A percentile compares a stretch with the other conserved stretches of the same genome.
phyloP scores from a whole-genome alignment of 805 yeast species.

The Aciculoconidium aculeatum region DNA sequence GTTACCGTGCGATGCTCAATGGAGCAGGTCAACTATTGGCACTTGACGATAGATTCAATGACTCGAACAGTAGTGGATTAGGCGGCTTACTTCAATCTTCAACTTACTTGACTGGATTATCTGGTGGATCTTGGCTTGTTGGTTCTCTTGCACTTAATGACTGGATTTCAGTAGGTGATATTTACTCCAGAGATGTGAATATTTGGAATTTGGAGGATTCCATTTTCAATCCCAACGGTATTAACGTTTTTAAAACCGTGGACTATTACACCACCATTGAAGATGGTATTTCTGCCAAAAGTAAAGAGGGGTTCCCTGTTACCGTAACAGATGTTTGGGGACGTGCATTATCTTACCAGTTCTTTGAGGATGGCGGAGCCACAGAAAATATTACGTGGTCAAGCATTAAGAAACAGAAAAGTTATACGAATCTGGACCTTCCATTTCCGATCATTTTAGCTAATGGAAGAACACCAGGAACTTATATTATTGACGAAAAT shows the following conservation, averaged over 20 bases:
- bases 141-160: constrained; percentile 40
- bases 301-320: constrained; percentile 29
- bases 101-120: constrained; percentile 24
- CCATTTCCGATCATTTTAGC: constrained; percentile 37
- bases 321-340: constrained; percentile 40
- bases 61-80: constrained; percentile 22
- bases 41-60: constrained; percentile 10
- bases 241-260: constrained; percentile 46
- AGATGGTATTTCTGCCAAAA: constrained; percentile 20
- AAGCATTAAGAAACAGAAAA: constrained; percentile 15
- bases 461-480: constrained; percentile 62
- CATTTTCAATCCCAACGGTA: constrained; percentile 59
- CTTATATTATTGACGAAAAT: constrained; percentile 50
- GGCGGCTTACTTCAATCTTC: constrained; percentile 29
- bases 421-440: constrained; percentile 25
- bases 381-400: constrained; percentile 22
- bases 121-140: constrained; percentile 54
- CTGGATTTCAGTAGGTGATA: constrained; percentile 28
- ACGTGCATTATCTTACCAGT: constrained; percentile 32
- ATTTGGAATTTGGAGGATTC: constrained; percentile 68
- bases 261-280: constrained; percentile 38
- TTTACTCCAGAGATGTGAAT: constrained; percentile 17
- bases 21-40: constrained; percentile 12
- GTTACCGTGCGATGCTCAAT: constrained; percentile 29
- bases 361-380: constrained; percentile 21